Evolutionary conservation across 306 rosid species (phyloP).

Genomic region (Erythrophleum fordii): DNA sequence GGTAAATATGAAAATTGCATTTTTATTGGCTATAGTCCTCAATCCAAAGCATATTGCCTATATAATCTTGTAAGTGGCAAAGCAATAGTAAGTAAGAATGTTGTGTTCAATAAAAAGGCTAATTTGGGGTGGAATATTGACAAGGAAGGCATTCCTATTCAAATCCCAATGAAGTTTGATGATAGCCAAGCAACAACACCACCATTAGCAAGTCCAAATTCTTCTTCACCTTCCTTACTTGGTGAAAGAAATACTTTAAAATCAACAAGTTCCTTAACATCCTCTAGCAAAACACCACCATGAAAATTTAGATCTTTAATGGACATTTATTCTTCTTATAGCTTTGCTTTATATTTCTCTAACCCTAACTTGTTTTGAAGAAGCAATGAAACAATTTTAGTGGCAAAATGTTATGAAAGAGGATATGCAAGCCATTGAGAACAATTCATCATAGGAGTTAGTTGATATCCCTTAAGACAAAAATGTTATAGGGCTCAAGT

Average conservation of each 20-base stretch:
- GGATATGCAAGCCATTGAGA: not conserved
- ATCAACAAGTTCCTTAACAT: not conserved
- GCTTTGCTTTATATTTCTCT: not conserved
- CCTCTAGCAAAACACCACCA: not conserved
- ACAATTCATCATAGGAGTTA: not conserved
- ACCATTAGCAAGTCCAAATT: not conserved
- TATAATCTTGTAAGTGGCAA: too few species aligned
- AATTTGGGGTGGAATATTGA: not conserved
- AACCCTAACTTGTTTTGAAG: not conserved
- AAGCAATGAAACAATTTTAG: not conserved
- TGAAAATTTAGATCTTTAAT: not conserved
- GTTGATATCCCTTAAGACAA: not conserved
- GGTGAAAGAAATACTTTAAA: not conserved
- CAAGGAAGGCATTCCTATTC: not conserved
- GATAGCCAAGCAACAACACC: not conserved
- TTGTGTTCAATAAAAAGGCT: too few species aligned
- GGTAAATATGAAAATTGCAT: too few species aligned
- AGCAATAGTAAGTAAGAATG: too few species aligned
- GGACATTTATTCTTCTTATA: too few species aligned
- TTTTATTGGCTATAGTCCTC: too few species aligned
- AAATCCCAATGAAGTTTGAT: not conserved
- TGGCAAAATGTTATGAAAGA: not conserved
- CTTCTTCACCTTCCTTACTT: not conserved
- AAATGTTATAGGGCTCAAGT: not conserved
- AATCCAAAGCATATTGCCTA: too few species aligned